Evolutionary conservation across 371 early-diverging fungal genomes (phyloP).

Genomic region (Syncephalis plumigaleata): DNA sequence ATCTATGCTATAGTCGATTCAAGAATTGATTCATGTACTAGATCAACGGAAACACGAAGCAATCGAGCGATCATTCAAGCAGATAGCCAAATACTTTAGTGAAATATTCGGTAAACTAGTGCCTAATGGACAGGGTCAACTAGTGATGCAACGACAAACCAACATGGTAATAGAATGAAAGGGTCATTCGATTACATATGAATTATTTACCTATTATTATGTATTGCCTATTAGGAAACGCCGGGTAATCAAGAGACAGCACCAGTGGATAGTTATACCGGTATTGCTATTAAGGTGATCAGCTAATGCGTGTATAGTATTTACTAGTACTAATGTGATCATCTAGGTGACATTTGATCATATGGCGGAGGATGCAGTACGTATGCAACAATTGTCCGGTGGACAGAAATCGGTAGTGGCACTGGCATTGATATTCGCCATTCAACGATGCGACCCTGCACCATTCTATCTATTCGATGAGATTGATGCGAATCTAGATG

Average conservation of each 20-base stretch:
- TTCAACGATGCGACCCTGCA: conserved; percentile 97
- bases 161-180: no score
- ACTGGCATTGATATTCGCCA: conserved; percentile 94
- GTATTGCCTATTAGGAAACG: background rate
- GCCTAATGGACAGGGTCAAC: conserved; percentile 70
- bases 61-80: conserved; percentile 87
- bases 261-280: conserved; percentile 64
- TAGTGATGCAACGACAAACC: conserved; percentile 63
- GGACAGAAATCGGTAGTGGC: conserved; percentile 99
- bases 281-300: conserved; percentile 71
- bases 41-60: conserved; percentile 95
- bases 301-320: no score
- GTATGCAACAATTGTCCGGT: conserved; percentile 94
- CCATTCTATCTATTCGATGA: conserved; percentile 99
- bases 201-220: background rate
- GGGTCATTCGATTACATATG: no score
- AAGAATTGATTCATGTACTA: conserved; percentile 66
- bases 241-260: conserved; percentile 2
- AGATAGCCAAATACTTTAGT: conserved; percentile 74
- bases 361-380: conserved; percentile 73
- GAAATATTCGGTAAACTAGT: conserved; percentile 84
- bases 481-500: conserved; percentile 99
- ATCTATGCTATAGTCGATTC: conserved; percentile 49
- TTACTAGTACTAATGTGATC: background rate
- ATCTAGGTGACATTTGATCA: conserved; percentile 67